These are phyloP conservation scores for Monosporozyma yasuniensis DNA, from an alignment of 805 yeast genomes.

Conservation along the genomic window DNA sequence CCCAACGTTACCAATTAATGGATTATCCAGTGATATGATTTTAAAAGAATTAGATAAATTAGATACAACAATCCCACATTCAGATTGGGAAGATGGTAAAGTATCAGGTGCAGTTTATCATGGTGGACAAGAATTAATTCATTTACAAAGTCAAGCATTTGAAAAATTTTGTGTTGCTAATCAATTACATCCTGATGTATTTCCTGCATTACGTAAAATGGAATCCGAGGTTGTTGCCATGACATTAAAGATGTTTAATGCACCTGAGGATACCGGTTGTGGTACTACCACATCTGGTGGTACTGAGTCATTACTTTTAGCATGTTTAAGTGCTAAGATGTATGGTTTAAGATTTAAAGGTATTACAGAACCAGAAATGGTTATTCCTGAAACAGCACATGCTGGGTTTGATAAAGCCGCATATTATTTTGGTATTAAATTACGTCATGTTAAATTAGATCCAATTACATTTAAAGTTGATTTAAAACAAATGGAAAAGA, in stretches of 20 bases:
- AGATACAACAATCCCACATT: conserved; percentile 42
- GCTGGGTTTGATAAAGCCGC: conserved; percentile 95
- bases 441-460: conserved; percentile 73
- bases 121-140: conserved; percentile 74
- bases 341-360: conserved; percentile 52
- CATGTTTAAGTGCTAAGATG: conserved; percentile 84
- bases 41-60: conserved; percentile 42
- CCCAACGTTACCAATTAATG: conserved; percentile 46
- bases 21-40: conserved; percentile 43
- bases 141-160: conserved; percentile 70
- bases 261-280: conserved; percentile 50
- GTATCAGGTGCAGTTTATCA: conserved; percentile 96
- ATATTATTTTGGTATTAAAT: conserved; percentile 76
- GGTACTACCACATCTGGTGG: conserved; percentile 94
- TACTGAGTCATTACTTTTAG: conserved; percentile 79
- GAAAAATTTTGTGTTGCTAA: conserved; percentile 76
- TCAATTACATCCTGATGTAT: conserved; percentile 94
- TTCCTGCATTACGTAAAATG: conserved; percentile 94
- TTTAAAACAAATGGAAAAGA: conserved; percentile 46
- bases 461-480: conserved; percentile 61
- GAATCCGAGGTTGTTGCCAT: conserved; percentile 90
- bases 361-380: conserved; percentile 67
- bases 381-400: conserved; percentile 84
- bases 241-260: conserved; percentile 75
- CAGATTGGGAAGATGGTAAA: conserved; percentile 77